Base-by-base conservation (phyloP, 176 grass and related monocot species). In the Zea mays region DNA sequence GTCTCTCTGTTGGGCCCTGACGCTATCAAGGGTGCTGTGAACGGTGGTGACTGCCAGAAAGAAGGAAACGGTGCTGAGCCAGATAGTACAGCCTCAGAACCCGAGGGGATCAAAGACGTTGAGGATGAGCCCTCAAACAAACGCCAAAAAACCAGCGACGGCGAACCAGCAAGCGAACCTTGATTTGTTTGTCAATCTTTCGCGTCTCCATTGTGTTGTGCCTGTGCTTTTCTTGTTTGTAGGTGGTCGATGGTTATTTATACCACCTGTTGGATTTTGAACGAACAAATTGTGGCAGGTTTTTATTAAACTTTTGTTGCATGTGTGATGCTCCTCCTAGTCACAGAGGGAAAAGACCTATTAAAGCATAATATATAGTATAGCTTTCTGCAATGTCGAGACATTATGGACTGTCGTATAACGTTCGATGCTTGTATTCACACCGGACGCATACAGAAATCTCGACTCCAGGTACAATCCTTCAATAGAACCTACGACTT, bases 1-100 rank as follows among this genome's bases (percentile, higher is more conserved):
- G 72, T 74, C 34, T 99, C 96, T 42, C 79, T 92, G 49, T 85
- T 92, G 65, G 96, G 96, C 61, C 33, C 87, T 39, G 79, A 93
- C 15, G 81, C 72, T 69, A 50, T 77, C 64, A 92, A 79, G 73
- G 72, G 67, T 19, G 58, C 48, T 54, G 27, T 70, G 42, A 92
- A 83, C 76, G 83, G 81, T 10, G 69, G 71, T 46, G 44, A 65
- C 41, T 73, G 20, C 49, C 71, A 75, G 3, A 49, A 81, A 72
- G 79, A 76, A n/a, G 68, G 57, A 60, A 81, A 69, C 72, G 89
- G 57, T 55, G 27, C 17, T 49, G 83, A 3, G 40, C 37, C 37
- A 1, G 90, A 78, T 63, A 17, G 82, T 50, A 45, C 75, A 75
- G 62, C 77, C 69, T 20, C 54, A 16, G 89, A 87, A 74, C 58